phyloP scores from a whole-genome alignment of 768 basidiomycete species.

The Amanita molliuscula region DNA sequence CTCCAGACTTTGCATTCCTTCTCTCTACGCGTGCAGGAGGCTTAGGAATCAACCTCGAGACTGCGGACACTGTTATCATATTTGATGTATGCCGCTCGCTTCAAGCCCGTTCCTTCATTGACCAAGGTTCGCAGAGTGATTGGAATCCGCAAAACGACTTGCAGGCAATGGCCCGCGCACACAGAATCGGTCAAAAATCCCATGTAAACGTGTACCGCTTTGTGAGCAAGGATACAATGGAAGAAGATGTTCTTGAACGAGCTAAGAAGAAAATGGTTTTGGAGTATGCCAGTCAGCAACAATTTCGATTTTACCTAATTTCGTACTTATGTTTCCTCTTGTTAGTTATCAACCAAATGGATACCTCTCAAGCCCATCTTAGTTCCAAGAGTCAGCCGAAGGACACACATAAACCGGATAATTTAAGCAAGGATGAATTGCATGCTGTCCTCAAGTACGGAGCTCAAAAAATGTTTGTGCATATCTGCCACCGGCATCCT shows the following conservation, averaged over 20 bases:
- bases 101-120: neutral
- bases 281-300: constrained; percentile 87
- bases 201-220: constrained; percentile 98
- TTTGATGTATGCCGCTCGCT: constrained; percentile 59
- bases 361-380: constrained; percentile 94
- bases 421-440: constrained; percentile 91
- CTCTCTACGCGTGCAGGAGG: constrained; percentile 96
- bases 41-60: constrained; percentile 97
- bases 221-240: constrained; percentile 98
- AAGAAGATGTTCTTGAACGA: constrained; percentile 95
- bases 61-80: constrained; percentile 97
- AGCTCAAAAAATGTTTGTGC: constrained; percentile 84
- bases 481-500: constrained; percentile 4
- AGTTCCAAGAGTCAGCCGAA: constrained; percentile 67
- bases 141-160: constrained; percentile 99
- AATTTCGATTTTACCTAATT: neutral
- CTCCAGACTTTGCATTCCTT: constrained; percentile 93
- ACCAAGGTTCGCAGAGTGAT: constrained; percentile 58
- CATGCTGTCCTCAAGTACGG: constrained; percentile 98
- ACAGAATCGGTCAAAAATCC: constrained; percentile 97
- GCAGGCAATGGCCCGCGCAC: constrained; percentile 98
- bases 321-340: constrained; percentile 8
- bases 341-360: constrained; percentile 98
- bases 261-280: constrained; percentile 99
- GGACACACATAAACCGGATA: constrained; percentile 66